Evolutionary conservation across 441 rosid genomes (phyloP).

Genomic region (Heliophila coronopifolia): DNA sequence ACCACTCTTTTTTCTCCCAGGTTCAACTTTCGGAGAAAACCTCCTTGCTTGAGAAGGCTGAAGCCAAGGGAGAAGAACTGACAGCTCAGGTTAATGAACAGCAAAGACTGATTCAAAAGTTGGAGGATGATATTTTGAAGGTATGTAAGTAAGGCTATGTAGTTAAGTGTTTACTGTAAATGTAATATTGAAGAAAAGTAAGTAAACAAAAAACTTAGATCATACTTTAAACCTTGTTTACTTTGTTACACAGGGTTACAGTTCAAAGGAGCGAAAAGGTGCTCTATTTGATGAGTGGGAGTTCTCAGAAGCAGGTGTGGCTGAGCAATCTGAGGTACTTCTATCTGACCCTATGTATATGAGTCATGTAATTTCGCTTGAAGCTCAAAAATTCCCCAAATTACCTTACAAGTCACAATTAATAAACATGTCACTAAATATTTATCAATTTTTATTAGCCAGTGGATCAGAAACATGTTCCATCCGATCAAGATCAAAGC

Average conservation of each 20-base stretch:
- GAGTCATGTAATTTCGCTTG: not conserved
- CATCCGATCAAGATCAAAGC: conserved; percentile 86
- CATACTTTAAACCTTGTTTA: not conserved
- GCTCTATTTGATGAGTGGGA: conserved; percentile 85
- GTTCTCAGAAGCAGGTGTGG: conserved; percentile 64
- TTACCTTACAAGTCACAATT: not conserved
- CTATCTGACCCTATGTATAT: conserved; percentile 2
- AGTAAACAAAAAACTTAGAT: not conserved
- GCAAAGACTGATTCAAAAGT: conserved; percentile 79
- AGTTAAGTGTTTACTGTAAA: not conserved
- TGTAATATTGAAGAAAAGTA: conserved; percentile 3
- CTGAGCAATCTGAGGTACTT: conserved; percentile 70
- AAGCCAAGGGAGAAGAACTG: conserved; percentile 66
- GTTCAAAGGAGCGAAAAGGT: conserved; percentile 73
- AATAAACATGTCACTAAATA: not conserved
- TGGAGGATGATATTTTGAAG: conserved; percentile 97
- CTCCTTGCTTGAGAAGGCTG: conserved; percentile 72
- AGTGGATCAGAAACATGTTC: conserved; percentile 59
- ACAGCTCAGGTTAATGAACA: conserved; percentile 69
- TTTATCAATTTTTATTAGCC: conserved; percentile 35
- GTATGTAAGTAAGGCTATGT: conserved; percentile 37
- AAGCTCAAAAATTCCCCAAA: not conserved
- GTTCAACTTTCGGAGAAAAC: conserved; percentile 80
- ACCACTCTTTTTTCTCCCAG: conserved; percentile 37
- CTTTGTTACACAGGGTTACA: conserved; percentile 61